Conservation (phyloP, 371 early-diverging fungal species). For the Mortierella sp. region DNA sequence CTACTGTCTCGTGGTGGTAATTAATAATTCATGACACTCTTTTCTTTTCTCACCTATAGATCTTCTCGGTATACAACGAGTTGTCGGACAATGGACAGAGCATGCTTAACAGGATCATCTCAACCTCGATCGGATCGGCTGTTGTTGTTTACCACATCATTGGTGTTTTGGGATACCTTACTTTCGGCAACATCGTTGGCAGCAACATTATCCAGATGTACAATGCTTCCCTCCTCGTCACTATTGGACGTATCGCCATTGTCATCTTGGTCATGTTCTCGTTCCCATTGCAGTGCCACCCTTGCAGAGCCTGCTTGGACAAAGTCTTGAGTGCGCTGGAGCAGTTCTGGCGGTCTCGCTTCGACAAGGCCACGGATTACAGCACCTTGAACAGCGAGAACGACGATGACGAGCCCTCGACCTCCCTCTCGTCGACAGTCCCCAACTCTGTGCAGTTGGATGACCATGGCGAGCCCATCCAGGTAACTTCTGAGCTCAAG, state of each 20-base stretch:
- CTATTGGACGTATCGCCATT: constrained; percentile 91
- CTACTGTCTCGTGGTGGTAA: not conserved
- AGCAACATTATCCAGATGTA: constrained; percentile 95
- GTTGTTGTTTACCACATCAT: constrained; percentile 90
- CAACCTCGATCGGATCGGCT: constrained; percentile 85
- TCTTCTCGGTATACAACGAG: constrained; percentile 96
- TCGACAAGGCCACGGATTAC: constrained; percentile 27
- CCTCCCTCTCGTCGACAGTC: constrained; percentile 12
- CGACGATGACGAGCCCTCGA: constrained; percentile 16
- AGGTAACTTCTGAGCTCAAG: constrained; percentile 61
- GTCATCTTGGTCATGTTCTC: constrained; percentile 94
- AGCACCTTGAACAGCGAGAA: constrained; percentile 24
- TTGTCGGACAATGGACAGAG: constrained; percentile 82
- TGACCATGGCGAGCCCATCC: constrained; percentile 37
- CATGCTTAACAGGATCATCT: constrained; percentile 77
- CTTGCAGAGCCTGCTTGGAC: constrained; percentile 94
- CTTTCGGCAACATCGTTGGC: constrained; percentile 90
- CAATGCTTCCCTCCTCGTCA: constrained; percentile 79
- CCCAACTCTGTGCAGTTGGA: constrained; percentile 31
- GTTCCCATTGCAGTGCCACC: constrained; percentile 98
- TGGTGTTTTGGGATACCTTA: constrained; percentile 95
- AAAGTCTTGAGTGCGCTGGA: constrained; percentile 74
- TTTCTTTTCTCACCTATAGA: constrained; percentile 58
- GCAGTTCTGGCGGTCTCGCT: constrained; percentile 36
- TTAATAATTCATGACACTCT: constrained; percentile 6